Evolutionary conservation across 306 rosid species (phyloP).

Genomic region (Casuarina glauca): DNA sequence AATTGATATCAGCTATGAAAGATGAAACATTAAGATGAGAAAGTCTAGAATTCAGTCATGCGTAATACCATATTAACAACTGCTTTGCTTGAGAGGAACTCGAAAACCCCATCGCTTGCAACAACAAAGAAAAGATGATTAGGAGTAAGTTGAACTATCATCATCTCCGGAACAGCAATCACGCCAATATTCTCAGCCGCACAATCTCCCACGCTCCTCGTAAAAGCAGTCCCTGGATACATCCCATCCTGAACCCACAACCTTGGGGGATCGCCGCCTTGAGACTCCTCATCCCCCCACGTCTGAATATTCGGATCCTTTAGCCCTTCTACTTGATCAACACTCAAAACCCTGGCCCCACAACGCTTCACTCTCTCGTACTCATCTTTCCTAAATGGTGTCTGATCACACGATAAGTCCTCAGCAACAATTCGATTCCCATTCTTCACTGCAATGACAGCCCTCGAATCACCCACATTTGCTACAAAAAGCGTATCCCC

Average conservation of each 20-base stretch:
- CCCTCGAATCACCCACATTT: slow-evolving; percentile 96
- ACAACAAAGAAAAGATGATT: slow-evolving; percentile 85
- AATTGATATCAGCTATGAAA: neutral
- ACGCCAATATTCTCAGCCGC: slow-evolving; percentile 91
- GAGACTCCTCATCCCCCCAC: slow-evolving; percentile 94
- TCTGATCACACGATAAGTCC: slow-evolving; percentile 90
- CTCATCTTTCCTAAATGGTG: slow-evolving; percentile 93
- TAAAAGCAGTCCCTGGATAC: slow-evolving; percentile 95
- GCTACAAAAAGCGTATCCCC: slow-evolving; percentile 80
- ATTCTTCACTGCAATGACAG: slow-evolving; percentile 78
- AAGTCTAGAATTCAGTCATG: neutral
- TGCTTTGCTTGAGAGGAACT: slow-evolving; percentile 88
- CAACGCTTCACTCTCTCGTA: slow-evolving; percentile 80
- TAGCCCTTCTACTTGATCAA: slow-evolving; percentile 88
- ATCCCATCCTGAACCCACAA: slow-evolving; percentile 79
- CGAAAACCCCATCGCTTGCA: slow-evolving; percentile 96
- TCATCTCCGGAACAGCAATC: slow-evolving; percentile 80
- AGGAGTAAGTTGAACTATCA: slow-evolving; percentile 60
- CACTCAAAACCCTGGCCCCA: slow-evolving; percentile 91
- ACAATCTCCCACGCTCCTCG: slow-evolving; percentile 94
- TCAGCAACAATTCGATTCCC: slow-evolving; percentile 71
- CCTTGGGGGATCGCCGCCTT: slow-evolving; percentile 88
- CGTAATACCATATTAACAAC: slow-evolving; percentile 84
- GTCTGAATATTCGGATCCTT: slow-evolving; percentile 77
- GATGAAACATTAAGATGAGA: neutral